Evolutionary conservation across 768 basidiomycete species (phyloP).

Genomic region (Tremella mesenterica): DNA sequence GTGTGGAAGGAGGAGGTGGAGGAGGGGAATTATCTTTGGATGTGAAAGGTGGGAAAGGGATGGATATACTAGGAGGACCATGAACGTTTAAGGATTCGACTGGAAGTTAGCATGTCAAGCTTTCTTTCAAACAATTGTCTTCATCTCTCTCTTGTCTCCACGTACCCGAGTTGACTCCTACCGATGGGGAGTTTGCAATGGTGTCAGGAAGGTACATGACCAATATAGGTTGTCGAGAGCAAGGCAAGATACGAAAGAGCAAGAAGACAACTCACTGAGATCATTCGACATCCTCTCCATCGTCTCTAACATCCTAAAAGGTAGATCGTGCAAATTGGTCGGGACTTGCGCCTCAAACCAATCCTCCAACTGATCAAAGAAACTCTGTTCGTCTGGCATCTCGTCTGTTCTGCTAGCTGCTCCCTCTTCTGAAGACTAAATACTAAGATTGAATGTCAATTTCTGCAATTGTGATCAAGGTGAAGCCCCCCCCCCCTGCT

Average conservation of each 20-base stretch:
- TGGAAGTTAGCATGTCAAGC: slow-evolving; percentile 8
- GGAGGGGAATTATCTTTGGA: slow-evolving; percentile 28
- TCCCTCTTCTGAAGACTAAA: not conserved
- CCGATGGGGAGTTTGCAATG: too few species aligned
- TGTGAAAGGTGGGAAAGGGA: slow-evolving; percentile 39
- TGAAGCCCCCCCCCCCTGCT: too few species aligned
- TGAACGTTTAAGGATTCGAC: slow-evolving; percentile 41
- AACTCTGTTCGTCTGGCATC: slow-evolving; percentile 28
- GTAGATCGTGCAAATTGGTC: slow-evolving; percentile 37
- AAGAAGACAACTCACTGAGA: slow-evolving; percentile 34
- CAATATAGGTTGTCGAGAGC: not conserved
- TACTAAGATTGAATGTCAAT: too few species aligned
- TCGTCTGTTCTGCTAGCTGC: not conserved
- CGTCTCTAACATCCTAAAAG: slow-evolving; percentile 33
- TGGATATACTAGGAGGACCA: slow-evolving; percentile 35
- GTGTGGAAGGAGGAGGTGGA: slow-evolving; percentile 27
- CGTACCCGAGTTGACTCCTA: too few species aligned
- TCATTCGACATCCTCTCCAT: slow-evolving; percentile 39
- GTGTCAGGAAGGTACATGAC: too few species aligned
- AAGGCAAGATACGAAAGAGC: not conserved
- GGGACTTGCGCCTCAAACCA: slow-evolving; percentile 40
- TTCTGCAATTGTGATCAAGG: too few species aligned
- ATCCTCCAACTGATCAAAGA: slow-evolving; percentile 38
- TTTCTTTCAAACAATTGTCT: not conserved
- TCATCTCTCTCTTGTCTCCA: too few species aligned